A percentile compares a stretch with the other conserved stretches of the same genome.
These are phyloP conservation scores for Puccinellia tenuiflora DNA, from an alignment of 176 grass and related monocot species.

Conservation along the genomic window DNA sequence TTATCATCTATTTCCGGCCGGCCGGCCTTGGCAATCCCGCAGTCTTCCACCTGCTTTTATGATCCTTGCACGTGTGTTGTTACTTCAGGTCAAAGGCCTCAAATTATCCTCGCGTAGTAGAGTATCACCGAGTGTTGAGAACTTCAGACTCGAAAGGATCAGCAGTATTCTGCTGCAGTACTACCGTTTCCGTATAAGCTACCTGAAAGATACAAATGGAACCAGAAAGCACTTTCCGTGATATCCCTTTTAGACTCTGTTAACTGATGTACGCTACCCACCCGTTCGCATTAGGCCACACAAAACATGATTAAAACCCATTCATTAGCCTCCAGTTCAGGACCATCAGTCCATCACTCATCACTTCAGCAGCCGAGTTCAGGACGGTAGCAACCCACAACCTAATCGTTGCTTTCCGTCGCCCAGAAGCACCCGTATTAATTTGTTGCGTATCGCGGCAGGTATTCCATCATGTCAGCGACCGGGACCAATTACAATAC, in stretches of 20 bases:
- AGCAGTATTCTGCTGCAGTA: not conserved
- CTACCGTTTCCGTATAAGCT: not conserved
- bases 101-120: too few relatives aligned
- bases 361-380: not conserved
- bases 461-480: constrained; percentile 17
- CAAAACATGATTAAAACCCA: not conserved
- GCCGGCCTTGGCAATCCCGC: constrained; percentile 1
- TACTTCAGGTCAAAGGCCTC: too few relatives aligned
- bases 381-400: not conserved
- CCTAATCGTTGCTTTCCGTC: not conserved
- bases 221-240: too few relatives aligned
- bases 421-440: constrained; percentile 14
- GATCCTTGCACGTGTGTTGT: constrained; percentile 19
- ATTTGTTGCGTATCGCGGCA: constrained; percentile 5
- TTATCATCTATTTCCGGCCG: not conserved
- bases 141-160: not conserved
- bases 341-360: not conserved
- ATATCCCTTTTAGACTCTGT: too few relatives aligned
- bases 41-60: not conserved
- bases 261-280: not conserved
- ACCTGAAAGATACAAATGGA: not conserved
- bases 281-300: not conserved
- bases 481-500: constrained; percentile 7
- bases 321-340: not conserved
- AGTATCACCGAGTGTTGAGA: not conserved